Evolutionary conservation across 202 grass and related monocot species (phyloP).

Genomic region (Panicum virgatum): DNA sequence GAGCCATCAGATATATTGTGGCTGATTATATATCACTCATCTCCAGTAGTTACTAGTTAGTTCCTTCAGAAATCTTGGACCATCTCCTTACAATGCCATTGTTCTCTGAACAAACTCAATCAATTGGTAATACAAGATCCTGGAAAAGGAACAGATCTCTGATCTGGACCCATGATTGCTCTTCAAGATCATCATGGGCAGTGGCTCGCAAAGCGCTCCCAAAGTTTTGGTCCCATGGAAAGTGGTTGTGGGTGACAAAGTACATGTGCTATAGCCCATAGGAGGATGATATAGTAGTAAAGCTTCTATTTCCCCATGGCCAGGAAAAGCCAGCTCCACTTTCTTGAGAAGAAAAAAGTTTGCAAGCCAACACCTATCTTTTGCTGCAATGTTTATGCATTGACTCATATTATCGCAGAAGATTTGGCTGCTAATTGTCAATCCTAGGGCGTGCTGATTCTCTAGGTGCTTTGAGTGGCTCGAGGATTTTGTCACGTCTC

Average conservation of each 20-base stretch:
- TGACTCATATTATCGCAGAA: slow-evolving; percentile 25
- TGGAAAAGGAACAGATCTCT: slow-evolving; percentile 20
- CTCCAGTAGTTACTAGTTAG: not conserved
- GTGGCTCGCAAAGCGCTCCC: slow-evolving; percentile 39
- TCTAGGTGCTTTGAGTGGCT: slow-evolving; percentile 52
- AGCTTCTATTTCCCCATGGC: slow-evolving; percentile 5
- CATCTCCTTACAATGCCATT: not conserved
- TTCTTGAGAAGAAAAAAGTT: slow-evolving; percentile 50
- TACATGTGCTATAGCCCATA: slow-evolving; percentile 29
- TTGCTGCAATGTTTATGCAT: slow-evolving; percentile 40
- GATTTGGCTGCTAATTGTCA: slow-evolving; percentile 41
- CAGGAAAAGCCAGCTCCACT: slow-evolving; percentile 35
- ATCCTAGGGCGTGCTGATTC: slow-evolving; percentile 39
- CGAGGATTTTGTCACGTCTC: slow-evolving; percentile 45
- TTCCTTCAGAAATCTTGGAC: slow-evolving; percentile 20
- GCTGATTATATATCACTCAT: not conserved
- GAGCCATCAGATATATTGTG: slow-evolving; percentile 1
- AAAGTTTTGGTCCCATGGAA: slow-evolving; percentile 40
- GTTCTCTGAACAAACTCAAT: not conserved
- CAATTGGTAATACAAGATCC: not conserved
- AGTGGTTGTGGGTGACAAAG: slow-evolving; percentile 45
- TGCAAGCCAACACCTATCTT: slow-evolving; percentile 36
- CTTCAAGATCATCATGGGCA: slow-evolving; percentile 31
- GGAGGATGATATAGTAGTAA: not conserved
- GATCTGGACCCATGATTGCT: slow-evolving; percentile 35